A percentile compares a stretch with the other conserved stretches of the same genome.
Conservation (phyloP, 78 protist genomes). For the Dictyostelium citrinum region DNA sequence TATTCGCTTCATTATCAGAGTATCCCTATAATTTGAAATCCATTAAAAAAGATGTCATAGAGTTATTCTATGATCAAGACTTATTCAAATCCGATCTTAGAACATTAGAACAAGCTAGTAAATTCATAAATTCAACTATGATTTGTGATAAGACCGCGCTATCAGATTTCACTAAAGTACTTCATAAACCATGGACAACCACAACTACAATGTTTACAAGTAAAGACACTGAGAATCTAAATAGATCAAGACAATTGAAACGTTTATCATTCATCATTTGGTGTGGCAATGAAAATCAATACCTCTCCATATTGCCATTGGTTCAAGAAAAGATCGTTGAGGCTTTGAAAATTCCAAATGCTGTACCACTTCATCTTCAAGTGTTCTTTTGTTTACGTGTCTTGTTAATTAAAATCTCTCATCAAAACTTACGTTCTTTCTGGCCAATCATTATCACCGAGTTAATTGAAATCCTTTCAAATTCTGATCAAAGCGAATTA, state of each 20-base stretch:
- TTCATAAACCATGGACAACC: conserved; percentile 47
- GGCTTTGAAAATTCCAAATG: conserved; percentile 65
- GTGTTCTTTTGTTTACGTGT: conserved; percentile 70
- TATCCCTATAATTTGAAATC: conserved; percentile 61
- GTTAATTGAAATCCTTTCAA: conserved; percentile 33
- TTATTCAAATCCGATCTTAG: conserved; percentile 29
- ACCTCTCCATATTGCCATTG: conserved; percentile 13
- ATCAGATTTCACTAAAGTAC: conserved; percentile 40
- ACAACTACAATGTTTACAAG: conserved; percentile 39
- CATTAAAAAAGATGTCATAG: conserved; percentile 59
- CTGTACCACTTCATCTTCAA: conserved; percentile 28
- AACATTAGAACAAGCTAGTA: conserved; percentile 51
- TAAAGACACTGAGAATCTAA: conserved; percentile 48
- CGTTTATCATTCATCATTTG: conserved; percentile 58
- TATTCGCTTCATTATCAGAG: conserved; percentile 51
- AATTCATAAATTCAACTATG: conserved; percentile 50
- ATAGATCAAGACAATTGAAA: conserved; percentile 59
- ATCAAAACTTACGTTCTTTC: conserved; percentile 51
- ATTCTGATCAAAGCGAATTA: conserved; percentile 15
- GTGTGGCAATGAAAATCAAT: conserved; percentile 63
- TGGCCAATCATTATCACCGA: conserved; percentile 77
- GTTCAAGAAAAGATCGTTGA: conserved; percentile 76
- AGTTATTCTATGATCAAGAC: conserved; percentile 37
- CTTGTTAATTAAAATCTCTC: conserved; percentile 15
- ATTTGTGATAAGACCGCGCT: conserved; percentile 71